Base-by-base conservation (phyloP, 495 filamentous ascomycete genomes). In the Podospora tetraspora region DNA sequence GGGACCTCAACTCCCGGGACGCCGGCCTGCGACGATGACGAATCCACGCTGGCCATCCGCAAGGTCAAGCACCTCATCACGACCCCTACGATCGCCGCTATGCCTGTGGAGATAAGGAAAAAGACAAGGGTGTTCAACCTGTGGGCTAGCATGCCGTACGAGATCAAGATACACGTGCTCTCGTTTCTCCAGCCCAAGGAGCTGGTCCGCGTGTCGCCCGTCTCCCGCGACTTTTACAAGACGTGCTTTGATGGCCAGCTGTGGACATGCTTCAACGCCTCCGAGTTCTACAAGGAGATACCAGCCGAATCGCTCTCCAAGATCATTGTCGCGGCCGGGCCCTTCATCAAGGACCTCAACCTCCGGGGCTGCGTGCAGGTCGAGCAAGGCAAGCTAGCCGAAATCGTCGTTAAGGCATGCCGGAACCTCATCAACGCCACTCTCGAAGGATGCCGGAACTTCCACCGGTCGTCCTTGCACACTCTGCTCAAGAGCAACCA, bases 171-270 rank as follows among this genome's bases (percentile, higher is more conserved):
- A 69, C 77, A 89, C 43, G 88, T 98, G 63, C 85, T 99, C 66
- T 82, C 85, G 5, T 92, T 90, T 72, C 79, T 98, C 29, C 84
- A 80, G 29, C 93, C 94, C 12, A 92, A 87, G 72, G 90, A 98
- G 75, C 87, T 99, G 61, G 86, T 98, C 11, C 88, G 91, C 64
- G 87, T 86, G 61, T 96, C 95, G 6, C 78, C 84, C 16, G 90
- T 96, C n/a, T 93, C 88, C 72, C 92, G 87, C 72, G 75, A 84
- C 19, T 98, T 95, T 85, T 83, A 97, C 76, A 80, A 84, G 34
- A 90, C 93, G 82, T 97, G 94, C 79, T 97, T 92, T 70, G 95
- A 99, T 76, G 95, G 95, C 9, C 95, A 99, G 78, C 80, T 99
- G 21, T 99, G 95, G 95, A 86, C 85, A 0, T 85, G 84, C 60